Percentiles rank a stretch among this genome's conserved stretches.
Conservation (phyloP, 2,329 filamentous ascomycete species). For the Biscogniauxia mediterranea region DNA sequence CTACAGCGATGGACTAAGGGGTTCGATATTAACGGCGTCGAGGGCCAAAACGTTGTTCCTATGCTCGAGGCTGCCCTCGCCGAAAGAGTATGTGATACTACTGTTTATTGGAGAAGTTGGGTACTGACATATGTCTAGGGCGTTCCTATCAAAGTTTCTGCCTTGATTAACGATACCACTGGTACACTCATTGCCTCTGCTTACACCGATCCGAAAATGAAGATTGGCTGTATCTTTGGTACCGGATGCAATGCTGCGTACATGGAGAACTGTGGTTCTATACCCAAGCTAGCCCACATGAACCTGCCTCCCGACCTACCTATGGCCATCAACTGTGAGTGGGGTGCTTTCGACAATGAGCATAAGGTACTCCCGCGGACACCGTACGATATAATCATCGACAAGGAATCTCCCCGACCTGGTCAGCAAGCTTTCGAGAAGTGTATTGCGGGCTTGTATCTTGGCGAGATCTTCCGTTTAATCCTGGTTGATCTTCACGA, state of each 20-base stretch:
- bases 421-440: conserved; percentile 97
- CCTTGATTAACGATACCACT: conserved; percentile 96
- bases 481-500: conserved; percentile 84
- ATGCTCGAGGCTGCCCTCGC: conserved; percentile 78
- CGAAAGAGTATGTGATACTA: conserved; percentile 53
- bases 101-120: too few relatives aligned
- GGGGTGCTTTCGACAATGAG: conserved; percentile 95
- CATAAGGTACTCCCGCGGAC: conserved; percentile 83
- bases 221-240: conserved; percentile 96
- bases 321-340: conserved; percentile 97
- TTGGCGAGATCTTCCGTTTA: conserved; percentile 91
- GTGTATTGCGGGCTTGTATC: conserved; percentile 93
- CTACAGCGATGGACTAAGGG: conserved; percentile 97
- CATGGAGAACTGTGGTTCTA: conserved; percentile 88
- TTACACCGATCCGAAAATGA: conserved; percentile 92
- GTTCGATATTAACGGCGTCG: conserved; percentile 89
- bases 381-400: conserved; percentile 81
- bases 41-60: conserved; percentile 86
- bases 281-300: conserved; percentile 91
- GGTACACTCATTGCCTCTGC: conserved; percentile 94
- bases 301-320: conserved; percentile 80
- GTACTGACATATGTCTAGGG: conserved; percentile 49
- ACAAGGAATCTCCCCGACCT: conserved; percentile 86
- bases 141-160: conserved; percentile 88
- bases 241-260: conserved; percentile 98